Base-by-base conservation (phyloP, 768 basidiomycete species). In the Serendipita sp. region DNA sequence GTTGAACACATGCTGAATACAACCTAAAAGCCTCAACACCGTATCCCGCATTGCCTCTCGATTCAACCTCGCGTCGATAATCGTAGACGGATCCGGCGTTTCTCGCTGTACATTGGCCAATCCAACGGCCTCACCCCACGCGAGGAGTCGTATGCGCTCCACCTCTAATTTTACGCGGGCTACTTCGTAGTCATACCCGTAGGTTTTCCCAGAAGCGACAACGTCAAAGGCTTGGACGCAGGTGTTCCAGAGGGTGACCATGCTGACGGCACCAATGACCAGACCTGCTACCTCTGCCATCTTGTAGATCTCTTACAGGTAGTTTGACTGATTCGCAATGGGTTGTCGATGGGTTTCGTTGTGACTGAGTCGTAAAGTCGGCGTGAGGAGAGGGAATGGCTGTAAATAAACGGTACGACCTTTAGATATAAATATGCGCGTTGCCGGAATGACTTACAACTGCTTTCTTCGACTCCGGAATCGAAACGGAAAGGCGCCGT, bases 1-100 rank as follows among this genome's bases (percentile, higher is more conserved):
- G 3, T 60, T n/a, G 33, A 60, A 60, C 13, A 60, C 56, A 38
- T 60, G 56, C n/a, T 60, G 56, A 38, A 60, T 60, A 24, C 45
- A 48, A 4, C 45, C 45, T 48, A 48, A 17, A 48, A 48, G 45
- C 17, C 26, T 3, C 17, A 48, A 20, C 9, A 48, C 45, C 4
- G 45, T 48, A 20, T 48, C 45, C 26, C 45, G 3, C 45, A 48
- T 48, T 9, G 3, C 45, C 20, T 48, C 45, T 28, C 45, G 3
- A 17, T 48, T 48, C 20, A 48, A 17, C 45, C 45, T 48, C 3
- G n/a, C 9, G 45, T 48, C 45, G 45, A 48, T 28, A 4, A 17
- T 48, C 9, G 3, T 20, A 17, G n/a, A 20, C 9, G 45, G 45
- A 28, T 48, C 26, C 26, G 45, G 4, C 5, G n/a, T 20, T 20